Conservation (phyloP, 2,329 filamentous ascomycete species). For the Cladophialophora bantiana region DNA sequence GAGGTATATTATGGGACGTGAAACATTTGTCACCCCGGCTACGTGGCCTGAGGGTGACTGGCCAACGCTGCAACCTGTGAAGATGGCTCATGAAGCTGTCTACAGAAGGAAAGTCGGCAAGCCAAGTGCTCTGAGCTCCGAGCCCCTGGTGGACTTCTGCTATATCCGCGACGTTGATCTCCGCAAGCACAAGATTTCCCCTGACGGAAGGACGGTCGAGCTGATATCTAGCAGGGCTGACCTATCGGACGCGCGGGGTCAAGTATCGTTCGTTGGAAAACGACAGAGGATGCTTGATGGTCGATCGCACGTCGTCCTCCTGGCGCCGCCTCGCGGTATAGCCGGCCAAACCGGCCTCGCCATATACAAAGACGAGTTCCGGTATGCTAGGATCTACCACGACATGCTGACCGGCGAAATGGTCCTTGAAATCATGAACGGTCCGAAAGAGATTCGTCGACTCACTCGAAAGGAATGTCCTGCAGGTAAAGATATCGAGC, state of each 20-base stretch:
- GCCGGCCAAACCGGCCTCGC: slow-evolving; percentile 12
- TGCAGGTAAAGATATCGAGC: background rate
- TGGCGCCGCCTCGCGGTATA: background rate
- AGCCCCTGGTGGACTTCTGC: slow-evolving; percentile 35
- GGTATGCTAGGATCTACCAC: slow-evolving; percentile 38
- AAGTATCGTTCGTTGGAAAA: slow-evolving; percentile 42
- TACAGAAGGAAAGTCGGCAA: background rate
- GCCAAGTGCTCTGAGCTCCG: slow-evolving; percentile 14
- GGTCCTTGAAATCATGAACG: slow-evolving; percentile 37
- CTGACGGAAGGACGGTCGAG: slow-evolving; percentile 28
- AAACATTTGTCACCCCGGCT: slow-evolving; percentile 45
- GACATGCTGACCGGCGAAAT: slow-evolving; percentile 28
- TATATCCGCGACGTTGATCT: slow-evolving; percentile 43
- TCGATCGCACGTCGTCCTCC: background rate
- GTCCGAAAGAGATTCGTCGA: slow-evolving; percentile 32
- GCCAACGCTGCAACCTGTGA: slow-evolving; percentile 35
- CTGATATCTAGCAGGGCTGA: slow-evolving; percentile 34
- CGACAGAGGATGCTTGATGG: slow-evolving; percentile 40
- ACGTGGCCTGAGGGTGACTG: slow-evolving; percentile 43
- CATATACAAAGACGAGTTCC: slow-evolving; percentile 36
- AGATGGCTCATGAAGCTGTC: slow-evolving; percentile 4
- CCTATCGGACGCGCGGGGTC: slow-evolving; percentile 33
- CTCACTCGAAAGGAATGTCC: background rate
- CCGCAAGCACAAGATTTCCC: slow-evolving; percentile 34
- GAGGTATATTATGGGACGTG: slow-evolving; percentile 45